Evolutionary conservation across 306 rosid genomes (phyloP), one percentile per base, ranked within the genome.

Genomic region (Trifolium repens): DNA sequence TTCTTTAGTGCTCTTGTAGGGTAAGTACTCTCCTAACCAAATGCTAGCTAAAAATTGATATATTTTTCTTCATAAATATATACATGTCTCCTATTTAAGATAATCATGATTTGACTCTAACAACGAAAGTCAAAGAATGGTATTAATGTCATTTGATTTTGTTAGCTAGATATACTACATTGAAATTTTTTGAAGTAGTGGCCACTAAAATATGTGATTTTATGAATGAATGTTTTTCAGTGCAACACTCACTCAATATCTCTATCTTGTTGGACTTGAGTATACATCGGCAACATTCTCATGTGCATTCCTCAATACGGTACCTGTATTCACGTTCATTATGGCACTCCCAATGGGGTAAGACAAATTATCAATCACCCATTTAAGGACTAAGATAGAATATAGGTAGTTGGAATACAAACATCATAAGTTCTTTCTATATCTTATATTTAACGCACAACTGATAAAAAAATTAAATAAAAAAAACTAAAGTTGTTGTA

Each of bases 221-320:
- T 61, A 37, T 61, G 12, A 46, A 43, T 69, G 19, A 37, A 52
- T 69, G 19, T 40, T 14, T 83, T 83, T 76, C 96, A 93, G 98
- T 70, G 75, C 85, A 57, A 91, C 96, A 32, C 71, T 87, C 7
- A 82, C 93, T 13, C 88, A 90, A 30, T 90, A 76, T 77, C 80
- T 85, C 5, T 87, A 71, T 76, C 97, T 91, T 24, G 74, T 84
- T 62, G 98, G 97, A 78, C 97, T 94, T 15, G 76, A 88, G 69
- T 85, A 83, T 78, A 94, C 98, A 32, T 86, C 97, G 26, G 85
- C 93, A 9, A 88, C 96, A 5, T 90, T 88, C 78, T 61, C 97
- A 2, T 94, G 96, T 72, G 98, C 97, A 69, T 94, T 94, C 82
- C 73, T 94, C 84, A 94, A 91, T 79, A 79, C 69, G 76, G 97